These are phyloP conservation scores for Suillus hirtellus DNA, from an alignment of 768 basidiomycete species.

Conservation along the genomic window DNA sequence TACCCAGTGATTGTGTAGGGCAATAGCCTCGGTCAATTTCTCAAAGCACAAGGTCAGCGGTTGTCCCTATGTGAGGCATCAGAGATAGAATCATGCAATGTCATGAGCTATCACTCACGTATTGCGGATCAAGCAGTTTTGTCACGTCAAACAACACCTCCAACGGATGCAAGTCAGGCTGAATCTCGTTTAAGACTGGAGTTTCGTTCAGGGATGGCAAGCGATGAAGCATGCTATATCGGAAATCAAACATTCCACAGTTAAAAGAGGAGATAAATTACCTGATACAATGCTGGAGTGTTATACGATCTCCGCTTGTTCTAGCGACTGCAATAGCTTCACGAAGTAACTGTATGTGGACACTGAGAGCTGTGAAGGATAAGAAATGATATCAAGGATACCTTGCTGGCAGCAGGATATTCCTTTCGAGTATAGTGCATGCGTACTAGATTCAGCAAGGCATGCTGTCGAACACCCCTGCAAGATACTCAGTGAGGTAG, in stretches of 20 bases:
- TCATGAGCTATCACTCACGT: slow-evolving; percentile 43
- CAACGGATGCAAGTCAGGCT: slow-evolving; percentile 71
- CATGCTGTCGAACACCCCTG: slow-evolving; percentile 80
- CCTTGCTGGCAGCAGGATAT: slow-evolving; percentile 67
- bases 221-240: slow-evolving; percentile 66
- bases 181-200: slow-evolving; percentile 67
- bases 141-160: slow-evolving; percentile 77
- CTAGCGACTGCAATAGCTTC: slow-evolving; percentile 83
- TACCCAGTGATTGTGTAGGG: slow-evolving; percentile 70
- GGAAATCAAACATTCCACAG: slow-evolving; percentile 6
- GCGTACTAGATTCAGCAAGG: slow-evolving; percentile 72
- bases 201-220: slow-evolving; percentile 54
- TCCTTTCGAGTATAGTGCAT: slow-evolving; percentile 77
- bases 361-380: slow-evolving; percentile 6
- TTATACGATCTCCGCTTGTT: slow-evolving; percentile 66
- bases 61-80: slow-evolving; percentile 51
- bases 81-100: not conserved
- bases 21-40: slow-evolving; percentile 65
- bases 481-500: slow-evolving; percentile 7
- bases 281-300: slow-evolving; percentile 82
- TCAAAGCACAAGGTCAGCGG: slow-evolving; percentile 68
- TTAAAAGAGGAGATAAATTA: slow-evolving; percentile 9
- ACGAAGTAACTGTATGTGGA: slow-evolving; percentile 52
- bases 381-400: slow-evolving; percentile 25
- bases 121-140: slow-evolving; percentile 67